Evolutionary conservation across 2,329 filamentous ascomycete genomes (phyloP), one percentile per base, ranked within the genome.

Genomic region (Zymoseptoria crescenta): DNA sequence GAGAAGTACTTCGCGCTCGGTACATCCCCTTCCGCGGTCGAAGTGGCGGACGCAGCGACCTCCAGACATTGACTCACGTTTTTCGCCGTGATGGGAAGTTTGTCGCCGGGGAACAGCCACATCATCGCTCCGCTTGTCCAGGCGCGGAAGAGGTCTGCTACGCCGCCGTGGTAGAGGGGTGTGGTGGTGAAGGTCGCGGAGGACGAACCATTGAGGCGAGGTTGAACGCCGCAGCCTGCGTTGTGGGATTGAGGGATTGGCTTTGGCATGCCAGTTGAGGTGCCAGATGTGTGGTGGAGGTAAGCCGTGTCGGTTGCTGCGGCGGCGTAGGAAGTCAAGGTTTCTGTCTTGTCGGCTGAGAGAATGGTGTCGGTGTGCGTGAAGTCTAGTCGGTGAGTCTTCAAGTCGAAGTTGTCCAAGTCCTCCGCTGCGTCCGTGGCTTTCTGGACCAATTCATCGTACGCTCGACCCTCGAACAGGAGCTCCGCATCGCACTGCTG

Each of bases 141-240:
- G 0, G 83, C 78, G 54, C 85, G 74, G 52, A 87, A 80, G 20
- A 82, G 77, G 67, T 87, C 85, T 1, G 84, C 82, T 8, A 86
- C 76, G 0, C 85, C 85, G 1, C 85, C 85, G 64, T 87, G 84
- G 62, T 86, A 87, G 0, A 87, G 74, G 0, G 85, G 85, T 2
- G 85, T 87, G 0, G 84, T 86, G 0, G 84, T 84, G 64, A 87
- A 87, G 0, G 83, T 85, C 0, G 82, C 80, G 2, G 73, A 67
- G 2, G 72, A 55, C 0, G 66, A 49, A 0, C 71, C 68, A 0
- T 66, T 62, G 8, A 86, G 76, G 2, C 70, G 70, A 7, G 83
- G 82, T 0, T 86, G 74, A 0, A 81, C 81, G 1, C 79, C 80
- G 3, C 84, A 77, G 2, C 79, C 81, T 9, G 76, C 81, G 52